Conservation (phyloP, 1,284 basidiomycete species). For the Puccinia polysora region DNA sequence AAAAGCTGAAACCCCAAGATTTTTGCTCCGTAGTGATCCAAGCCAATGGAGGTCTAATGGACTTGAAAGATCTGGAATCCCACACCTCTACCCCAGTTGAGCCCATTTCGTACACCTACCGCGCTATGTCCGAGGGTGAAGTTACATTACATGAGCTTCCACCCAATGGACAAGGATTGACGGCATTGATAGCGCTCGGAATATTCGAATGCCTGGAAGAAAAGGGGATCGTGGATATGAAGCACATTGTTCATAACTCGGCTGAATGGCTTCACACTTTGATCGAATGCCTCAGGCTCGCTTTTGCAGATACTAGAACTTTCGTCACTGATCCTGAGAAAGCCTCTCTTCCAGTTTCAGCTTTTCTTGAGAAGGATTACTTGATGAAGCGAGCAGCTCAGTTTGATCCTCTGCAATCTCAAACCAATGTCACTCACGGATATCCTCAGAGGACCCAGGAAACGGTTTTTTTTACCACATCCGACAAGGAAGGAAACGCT, state of each 20-base stretch:
- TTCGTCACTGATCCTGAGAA: conserved; percentile 83
- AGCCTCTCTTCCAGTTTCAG: conserved; percentile 66
- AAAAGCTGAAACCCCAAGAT: not conserved
- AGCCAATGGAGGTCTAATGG: conserved; percentile 81
- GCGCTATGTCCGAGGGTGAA: conserved; percentile 57
- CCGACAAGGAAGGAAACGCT: conserved; percentile 73
- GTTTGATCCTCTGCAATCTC: conserved; percentile 67
- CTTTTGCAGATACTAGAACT: conserved; percentile 74
- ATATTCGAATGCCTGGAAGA: conserved; percentile 81
- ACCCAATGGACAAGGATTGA: conserved; percentile 93
- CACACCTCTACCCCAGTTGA: conserved; percentile 68
- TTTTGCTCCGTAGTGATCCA: conserved; percentile 51
- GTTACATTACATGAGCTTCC: conserved; percentile 86
- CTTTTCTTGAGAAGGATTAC: conserved; percentile 79
- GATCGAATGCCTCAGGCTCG: conserved; percentile 72
- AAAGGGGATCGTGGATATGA: conserved; percentile 66
- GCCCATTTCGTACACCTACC: conserved; percentile 85
- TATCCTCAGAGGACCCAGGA: conserved; percentile 75
- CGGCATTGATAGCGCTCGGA: conserved; percentile 82
- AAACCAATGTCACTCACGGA: conserved; percentile 66
- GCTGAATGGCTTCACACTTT: conserved; percentile 79
- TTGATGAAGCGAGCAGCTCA: conserved; percentile 71
- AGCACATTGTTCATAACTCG: conserved; percentile 80
- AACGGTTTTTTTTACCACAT: conserved; percentile 81
- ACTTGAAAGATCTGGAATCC: conserved; percentile 74